Evolutionary conservation across 805 yeast genomes (phyloP).

Genomic region (Yamadazyma phyllophila): DNA sequence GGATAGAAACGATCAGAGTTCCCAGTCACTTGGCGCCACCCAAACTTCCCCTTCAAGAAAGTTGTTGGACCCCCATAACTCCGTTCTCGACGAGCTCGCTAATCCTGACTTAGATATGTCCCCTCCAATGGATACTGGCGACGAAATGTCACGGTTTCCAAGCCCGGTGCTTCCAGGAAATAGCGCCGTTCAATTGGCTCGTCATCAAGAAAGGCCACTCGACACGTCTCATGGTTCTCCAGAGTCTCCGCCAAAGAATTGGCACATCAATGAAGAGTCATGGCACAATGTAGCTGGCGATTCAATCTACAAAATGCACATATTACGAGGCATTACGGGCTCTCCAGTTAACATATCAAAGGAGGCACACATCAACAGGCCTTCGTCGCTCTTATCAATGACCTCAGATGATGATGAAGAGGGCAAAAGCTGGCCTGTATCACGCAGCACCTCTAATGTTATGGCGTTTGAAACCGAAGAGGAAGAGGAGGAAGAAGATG

Average conservation of each 20-base stretch:
- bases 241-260: neutral
- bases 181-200: neutral
- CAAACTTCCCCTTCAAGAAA: constrained; percentile 14
- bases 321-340: constrained; percentile 10
- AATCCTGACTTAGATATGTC: constrained; percentile 41
- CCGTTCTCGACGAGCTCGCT: constrained; percentile 36
- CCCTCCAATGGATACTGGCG: constrained; percentile 5
- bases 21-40: no score
- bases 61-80: constrained; percentile 36
- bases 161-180: constrained; percentile 5
- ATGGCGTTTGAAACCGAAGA: constrained; percentile 44
- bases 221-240: neutral
- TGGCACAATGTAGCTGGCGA: constrained; percentile 33
- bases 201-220: neutral
- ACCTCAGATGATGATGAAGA: constrained; percentile 14
- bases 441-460: constrained; percentile 16
- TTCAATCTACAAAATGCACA: neutral
- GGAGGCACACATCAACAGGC: constrained; percentile 5
- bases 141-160: constrained; percentile 10
- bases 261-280: constrained; percentile 14
- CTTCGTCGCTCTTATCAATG: constrained; percentile 14
- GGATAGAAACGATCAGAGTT: no score
- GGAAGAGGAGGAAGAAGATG: constrained; percentile 36
- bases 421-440: neutral
- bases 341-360: constrained; percentile 7